Evolutionary conservation across 768 basidiomycete species (phyloP), one percentile per base, ranked within the genome.

Genomic region (Podaxis sp.): DNA sequence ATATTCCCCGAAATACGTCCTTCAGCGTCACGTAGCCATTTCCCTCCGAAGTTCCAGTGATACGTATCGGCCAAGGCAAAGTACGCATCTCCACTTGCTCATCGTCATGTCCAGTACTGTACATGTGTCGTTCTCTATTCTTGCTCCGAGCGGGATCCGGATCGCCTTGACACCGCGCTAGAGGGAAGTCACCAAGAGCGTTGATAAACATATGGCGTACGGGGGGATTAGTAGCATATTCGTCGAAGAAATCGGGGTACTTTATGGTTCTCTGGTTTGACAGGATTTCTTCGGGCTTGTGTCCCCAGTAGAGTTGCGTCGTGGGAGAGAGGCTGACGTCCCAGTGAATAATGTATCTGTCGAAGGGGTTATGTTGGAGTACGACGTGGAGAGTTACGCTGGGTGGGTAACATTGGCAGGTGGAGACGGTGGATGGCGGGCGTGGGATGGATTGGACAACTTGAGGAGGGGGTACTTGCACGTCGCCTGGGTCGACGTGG

Each of bases 161-260:
- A 51, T 62, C 61, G n/a, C 61, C 54, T 55, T 55, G 61, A 38
- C 61, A 62, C 19, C 47, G 55, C 24, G 41, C 41, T 3, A 61
- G 40, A 19, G 60, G 61, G 12, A 62, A 62, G 17, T 62, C 54
- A 24, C 54, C 61, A 11, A 62, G 54, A 7, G 54, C 46, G 24
- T 62, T 62, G 47, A 62, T 62, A 17, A 62, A 62, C 51, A 62
- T 49, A 25, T 62, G 61, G 13, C 55, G 61, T 2, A 62, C n/a
- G 9, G 61, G 61, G 4, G 54, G 61, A 19, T 27, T 40, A 17
- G 61, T 51, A 38, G 61, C 61, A 11, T 25, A 22, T 25, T 56
- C 46, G 11, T 12, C 29, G 24, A 47, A 49, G 9, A 62, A 55
- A n/a, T 47, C 8, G 40, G 38, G 51, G 11, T 36, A 49, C 6